These are phyloP conservation scores for Starmerella khaoyaiensis DNA, from an alignment of 805 yeast species.

Conservation along the genomic window DNA sequence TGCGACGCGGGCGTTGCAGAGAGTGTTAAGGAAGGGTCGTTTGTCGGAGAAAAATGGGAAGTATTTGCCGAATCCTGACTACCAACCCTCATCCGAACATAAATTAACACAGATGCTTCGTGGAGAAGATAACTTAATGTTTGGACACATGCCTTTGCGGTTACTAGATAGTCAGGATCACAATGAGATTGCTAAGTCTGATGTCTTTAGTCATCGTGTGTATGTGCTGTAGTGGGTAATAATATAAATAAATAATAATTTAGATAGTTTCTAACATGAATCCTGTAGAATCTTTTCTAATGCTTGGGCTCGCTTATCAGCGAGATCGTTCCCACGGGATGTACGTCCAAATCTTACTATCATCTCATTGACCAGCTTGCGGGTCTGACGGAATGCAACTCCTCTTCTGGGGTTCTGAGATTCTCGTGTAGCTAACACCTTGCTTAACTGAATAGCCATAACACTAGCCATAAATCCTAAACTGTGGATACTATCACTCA, in stretches of 20 bases:
- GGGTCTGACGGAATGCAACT: background rate
- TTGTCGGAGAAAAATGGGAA: constrained; percentile 24
- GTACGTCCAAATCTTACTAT: constrained; percentile 7
- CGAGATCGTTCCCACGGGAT: constrained; percentile 10
- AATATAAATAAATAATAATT: too few relatives aligned
- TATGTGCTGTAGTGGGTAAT: constrained; percentile 12
- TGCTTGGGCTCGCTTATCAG: too few relatives aligned
- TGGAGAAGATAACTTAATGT: constrained; percentile 29
- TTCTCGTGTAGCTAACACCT: background rate
- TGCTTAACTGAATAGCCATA: constrained; percentile 4
- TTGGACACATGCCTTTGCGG: constrained; percentile 28
- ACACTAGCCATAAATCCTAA: constrained; percentile 20
- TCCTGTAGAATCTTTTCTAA: too few relatives aligned
- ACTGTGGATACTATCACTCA: constrained; percentile 60
- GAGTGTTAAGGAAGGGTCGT: constrained; percentile 28
- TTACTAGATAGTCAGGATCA: constrained; percentile 22
- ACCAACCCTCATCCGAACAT: constrained; percentile 27
- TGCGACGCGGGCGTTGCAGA: constrained; percentile 29
- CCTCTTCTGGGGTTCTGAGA: background rate
- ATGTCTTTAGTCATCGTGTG: constrained; percentile 29
- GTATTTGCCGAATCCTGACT: constrained; percentile 25
- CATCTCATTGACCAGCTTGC: constrained; percentile 4
- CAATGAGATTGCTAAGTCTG: constrained; percentile 27
- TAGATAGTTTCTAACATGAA: too few relatives aligned
- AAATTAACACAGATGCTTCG: constrained; percentile 26